Evolutionary conservation across 495 filamentous ascomycete species (phyloP).

Genomic region (Sphaerosporella brunnea): DNA sequence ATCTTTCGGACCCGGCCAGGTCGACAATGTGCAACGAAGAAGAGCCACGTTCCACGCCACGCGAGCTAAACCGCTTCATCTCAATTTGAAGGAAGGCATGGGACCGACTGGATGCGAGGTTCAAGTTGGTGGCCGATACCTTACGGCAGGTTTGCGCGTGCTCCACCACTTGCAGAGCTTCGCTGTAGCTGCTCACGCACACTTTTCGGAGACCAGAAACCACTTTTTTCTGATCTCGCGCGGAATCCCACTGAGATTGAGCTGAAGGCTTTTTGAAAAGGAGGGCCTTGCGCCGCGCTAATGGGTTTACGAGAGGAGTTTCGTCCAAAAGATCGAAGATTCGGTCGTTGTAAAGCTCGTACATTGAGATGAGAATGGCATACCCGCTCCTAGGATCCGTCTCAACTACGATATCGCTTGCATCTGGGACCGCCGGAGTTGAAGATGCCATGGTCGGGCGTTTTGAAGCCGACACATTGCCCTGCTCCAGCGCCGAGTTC

Average conservation of each 20-base stretch:
- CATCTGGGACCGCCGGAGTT: constrained; percentile 6
- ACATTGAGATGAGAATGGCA: constrained; percentile 85
- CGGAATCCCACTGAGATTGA: constrained; percentile 9
- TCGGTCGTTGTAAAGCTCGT: constrained; percentile 96
- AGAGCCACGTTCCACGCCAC: constrained; percentile 24
- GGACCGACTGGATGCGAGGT: constrained; percentile 71
- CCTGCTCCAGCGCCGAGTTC: background rate
- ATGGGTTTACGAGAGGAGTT: constrained; percentile 34
- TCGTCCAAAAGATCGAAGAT: constrained; percentile 79
- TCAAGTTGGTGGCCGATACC: constrained; percentile 77
- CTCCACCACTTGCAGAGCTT: constrained; percentile 81
- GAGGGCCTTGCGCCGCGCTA: constrained; percentile 28
- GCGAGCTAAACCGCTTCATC: constrained; percentile 40
- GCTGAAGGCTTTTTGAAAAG: constrained; percentile 19
- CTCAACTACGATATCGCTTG: background rate
- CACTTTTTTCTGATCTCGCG: constrained; percentile 38
- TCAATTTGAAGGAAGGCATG: constrained; percentile 96
- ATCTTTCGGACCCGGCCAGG: constrained; percentile 83
- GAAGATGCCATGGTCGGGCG: background rate
- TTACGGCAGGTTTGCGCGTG: constrained; percentile 72
- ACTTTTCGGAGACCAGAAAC: constrained; percentile 85
- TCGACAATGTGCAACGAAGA: constrained; percentile 81
- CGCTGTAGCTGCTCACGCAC: constrained; percentile 64
- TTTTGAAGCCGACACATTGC: background rate
- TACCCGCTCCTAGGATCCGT: constrained; percentile 30